Percentiles rank a stretch among this genome's conserved stretches.
Evolutionary conservation across 768 basidiomycete species (phyloP).

Genomic region (Lactarius quietus): DNA sequence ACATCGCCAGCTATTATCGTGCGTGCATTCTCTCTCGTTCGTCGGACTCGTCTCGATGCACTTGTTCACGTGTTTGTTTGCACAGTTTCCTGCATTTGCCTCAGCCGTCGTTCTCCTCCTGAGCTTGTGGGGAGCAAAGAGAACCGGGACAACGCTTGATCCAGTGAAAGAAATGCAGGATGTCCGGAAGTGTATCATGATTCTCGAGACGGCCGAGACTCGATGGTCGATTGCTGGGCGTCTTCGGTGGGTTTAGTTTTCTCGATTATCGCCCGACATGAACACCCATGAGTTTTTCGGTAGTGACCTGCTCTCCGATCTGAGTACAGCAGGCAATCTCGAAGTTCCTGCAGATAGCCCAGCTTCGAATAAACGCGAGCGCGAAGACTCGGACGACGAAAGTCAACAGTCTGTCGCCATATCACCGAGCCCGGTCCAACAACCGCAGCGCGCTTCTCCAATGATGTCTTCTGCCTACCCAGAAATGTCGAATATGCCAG

Average conservation of each 20-base stretch:
- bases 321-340: conserved; percentile 16
- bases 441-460: background rate
- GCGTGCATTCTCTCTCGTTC: background rate
- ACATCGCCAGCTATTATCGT: conserved; percentile 22
- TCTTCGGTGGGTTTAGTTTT: conserved; percentile 12
- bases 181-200: conserved; percentile 46
- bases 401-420: background rate
- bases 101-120: conserved; percentile 52
- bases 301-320: conserved; percentile 22
- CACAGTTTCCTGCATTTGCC: conserved; percentile 39
- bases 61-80: conserved; percentile 21
- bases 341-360: conserved; percentile 20
- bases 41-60: background rate
- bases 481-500: background rate
- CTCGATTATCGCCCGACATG: background rate
- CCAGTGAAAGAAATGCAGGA: conserved; percentile 46
- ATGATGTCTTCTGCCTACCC: background rate
- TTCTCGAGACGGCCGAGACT: conserved; percentile 23
- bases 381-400: conserved; percentile 15
- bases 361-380: conserved; percentile 22
- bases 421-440: background rate
- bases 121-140: conserved; percentile 52
- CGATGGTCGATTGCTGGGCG: conserved; percentile 25
- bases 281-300: background rate
- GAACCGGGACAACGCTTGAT: conserved; percentile 40